Conservation (phyloP, 83 land plant genomes). For the Picea engelmannii region DNA sequence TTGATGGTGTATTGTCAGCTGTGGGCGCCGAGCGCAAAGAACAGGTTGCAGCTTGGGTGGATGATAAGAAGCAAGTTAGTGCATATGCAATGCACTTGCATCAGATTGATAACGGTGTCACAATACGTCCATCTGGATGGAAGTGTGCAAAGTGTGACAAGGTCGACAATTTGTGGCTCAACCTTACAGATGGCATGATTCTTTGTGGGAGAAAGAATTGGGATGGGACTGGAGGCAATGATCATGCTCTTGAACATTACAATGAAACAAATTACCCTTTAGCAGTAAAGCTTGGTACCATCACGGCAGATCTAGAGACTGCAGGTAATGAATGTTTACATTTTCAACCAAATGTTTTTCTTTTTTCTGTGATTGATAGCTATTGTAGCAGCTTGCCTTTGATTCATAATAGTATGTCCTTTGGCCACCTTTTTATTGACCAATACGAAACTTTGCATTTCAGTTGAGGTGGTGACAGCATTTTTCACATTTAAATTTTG, state of each 20-base stretch:
- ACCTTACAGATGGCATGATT: constrained; percentile 94
- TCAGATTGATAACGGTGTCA: constrained; percentile 88
- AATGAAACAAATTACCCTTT: constrained; percentile 86
- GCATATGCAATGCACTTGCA: constrained; percentile 73
- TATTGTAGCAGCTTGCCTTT: background rate
- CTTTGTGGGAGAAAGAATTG: constrained; percentile 95
- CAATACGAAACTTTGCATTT: too few species aligned
- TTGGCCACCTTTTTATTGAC: too few species aligned
- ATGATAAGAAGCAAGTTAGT: constrained; percentile 89
- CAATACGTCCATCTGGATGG: constrained; percentile 92
- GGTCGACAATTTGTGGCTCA: constrained; percentile 95
- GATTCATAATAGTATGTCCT: too few species aligned
- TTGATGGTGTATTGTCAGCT: constrained; percentile 85
- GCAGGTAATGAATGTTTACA: constrained; percentile 68
- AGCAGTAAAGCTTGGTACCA: constrained; percentile 99
- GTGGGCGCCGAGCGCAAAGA: constrained; percentile 93
- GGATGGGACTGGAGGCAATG: constrained; percentile 99
- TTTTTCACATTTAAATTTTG: background rate
- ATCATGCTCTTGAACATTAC: constrained; percentile 94
- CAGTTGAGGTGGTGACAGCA: background rate
- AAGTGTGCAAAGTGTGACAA: constrained; percentile 95
- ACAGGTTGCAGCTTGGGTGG: constrained; percentile 92
- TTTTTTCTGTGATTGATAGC: background rate
- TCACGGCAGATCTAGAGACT: constrained; percentile 89
- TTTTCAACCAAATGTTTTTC: background rate